Evolutionary conservation across 2,329 filamentous ascomycete genomes (phyloP), one percentile per base, ranked within the genome.

Genomic region (Chaetothyriales sp.): DNA sequence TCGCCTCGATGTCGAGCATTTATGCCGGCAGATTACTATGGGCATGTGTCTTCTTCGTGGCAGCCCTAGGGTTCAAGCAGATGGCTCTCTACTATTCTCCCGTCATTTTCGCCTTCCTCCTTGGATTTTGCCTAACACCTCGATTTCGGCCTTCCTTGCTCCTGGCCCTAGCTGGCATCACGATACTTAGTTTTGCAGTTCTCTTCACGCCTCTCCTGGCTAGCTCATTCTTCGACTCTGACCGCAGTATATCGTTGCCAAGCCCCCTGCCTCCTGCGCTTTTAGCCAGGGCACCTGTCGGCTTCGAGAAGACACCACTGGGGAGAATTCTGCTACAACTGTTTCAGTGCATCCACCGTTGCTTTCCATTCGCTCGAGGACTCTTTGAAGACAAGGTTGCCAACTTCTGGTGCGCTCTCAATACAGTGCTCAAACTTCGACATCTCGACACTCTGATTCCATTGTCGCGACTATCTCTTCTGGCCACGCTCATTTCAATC

Each of bases 11-110:
- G 72, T 92, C 90, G 44, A 92, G 86, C 66, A 85, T 97, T 70
- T 69, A 95, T 48, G 88, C 89, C 2, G 86, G 86, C 3, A 80
- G 89, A 47, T 83, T 83, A 62, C 77, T 94, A 56, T 95, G 90
- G 89, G 81, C 86, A 22, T 89, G 87, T 56, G 79, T 95, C 54
- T 95, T 95, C 72, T 98, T 98, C 61, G 92, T 98, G 5, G 81
- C 80, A 15, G 86, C 90, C 2, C 74, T 98, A n/a, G 88, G 88
- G 5, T 98, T 97, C 75, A 98, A 98, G 73, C 92, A 98, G 68
- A 98, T 98, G 94, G 90, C 90, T 1, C 76, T 98, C 15, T 98
- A 97, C 71, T 98, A 95, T 68, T 89, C 94, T 2, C 89, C 94
- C 13, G 83, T 84, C 18, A 83, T 97, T 52, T 97, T 97, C 66